Conservation (phyloP, 208 protist genomes). For the Leishmania amazonensis region DNA sequence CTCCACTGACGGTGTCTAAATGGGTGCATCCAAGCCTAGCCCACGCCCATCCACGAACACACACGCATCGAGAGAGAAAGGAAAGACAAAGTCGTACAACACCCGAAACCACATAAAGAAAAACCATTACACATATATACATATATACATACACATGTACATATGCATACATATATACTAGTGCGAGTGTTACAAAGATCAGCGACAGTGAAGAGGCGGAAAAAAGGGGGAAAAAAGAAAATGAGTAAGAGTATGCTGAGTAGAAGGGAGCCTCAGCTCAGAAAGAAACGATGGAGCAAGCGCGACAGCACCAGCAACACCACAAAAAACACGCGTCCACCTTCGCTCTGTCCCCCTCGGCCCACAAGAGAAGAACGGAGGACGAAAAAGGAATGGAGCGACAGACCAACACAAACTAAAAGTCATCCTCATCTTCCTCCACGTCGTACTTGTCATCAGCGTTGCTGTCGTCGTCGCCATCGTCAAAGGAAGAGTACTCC, state of each 20-base stretch:
- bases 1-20: neutral
- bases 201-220: neutral
- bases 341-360: neutral
- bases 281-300: neutral
- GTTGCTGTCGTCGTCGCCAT: constrained; percentile 47
- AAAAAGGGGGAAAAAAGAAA: constrained; percentile 5
- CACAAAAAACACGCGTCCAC: neutral
- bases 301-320: neutral
- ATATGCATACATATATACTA: neutral
- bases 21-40: neutral
- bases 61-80: neutral
- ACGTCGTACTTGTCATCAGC: constrained; percentile 67
- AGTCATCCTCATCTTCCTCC: constrained; percentile 88
- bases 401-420: constrained; percentile 39
- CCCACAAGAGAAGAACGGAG: neutral
- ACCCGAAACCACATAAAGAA: neutral
- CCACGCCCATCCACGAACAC: neutral
- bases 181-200: neutral
- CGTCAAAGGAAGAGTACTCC: constrained; percentile 85
- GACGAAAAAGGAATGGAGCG: neutral
- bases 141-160: neutral
- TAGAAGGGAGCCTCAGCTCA: neutral
- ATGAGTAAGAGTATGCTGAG: neutral
- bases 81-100: neutral
- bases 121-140: neutral